These are phyloP conservation scores for Microsporum canis DNA, from an alignment of 2,329 filamentous ascomycete genomes.

Conservation along the genomic window DNA sequence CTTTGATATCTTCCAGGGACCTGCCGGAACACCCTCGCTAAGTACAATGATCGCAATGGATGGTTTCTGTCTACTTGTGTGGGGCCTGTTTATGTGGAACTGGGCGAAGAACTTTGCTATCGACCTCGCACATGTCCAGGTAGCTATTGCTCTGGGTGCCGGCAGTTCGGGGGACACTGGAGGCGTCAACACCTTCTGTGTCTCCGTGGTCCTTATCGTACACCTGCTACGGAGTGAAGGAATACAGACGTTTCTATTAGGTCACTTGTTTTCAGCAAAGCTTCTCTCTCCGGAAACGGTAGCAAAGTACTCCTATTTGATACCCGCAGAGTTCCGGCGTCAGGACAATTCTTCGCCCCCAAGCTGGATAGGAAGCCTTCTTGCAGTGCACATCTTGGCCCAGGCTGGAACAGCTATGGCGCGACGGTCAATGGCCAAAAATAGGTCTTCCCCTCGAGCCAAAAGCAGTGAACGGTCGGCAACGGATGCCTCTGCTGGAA, in stretches of 20 bases:
- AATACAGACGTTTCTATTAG: conserved; percentile 40
- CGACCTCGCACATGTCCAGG: conserved; percentile 84
- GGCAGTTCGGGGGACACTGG: conserved; percentile 47
- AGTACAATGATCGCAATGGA: conserved; percentile 78
- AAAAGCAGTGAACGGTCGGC: conserved; percentile 35
- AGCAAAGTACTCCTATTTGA: conserved; percentile 32
- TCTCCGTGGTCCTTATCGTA: conserved; percentile 36
- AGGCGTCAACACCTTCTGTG: conserved; percentile 36
- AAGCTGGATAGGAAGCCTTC: conserved; percentile 37
- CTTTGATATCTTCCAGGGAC: conserved; percentile 82
- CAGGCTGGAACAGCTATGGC: conserved; percentile 40
- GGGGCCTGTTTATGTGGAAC: conserved; percentile 70
- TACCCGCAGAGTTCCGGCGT: conserved; percentile 35
- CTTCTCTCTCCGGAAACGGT: conserved; percentile 34
- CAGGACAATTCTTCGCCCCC: conserved; percentile 32
- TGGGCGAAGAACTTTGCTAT: conserved; percentile 79
- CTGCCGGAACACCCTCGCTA: conserved; percentile 72
- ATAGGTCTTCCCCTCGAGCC: conserved; percentile 31
- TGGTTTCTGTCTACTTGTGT: conserved; percentile 67
- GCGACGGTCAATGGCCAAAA: conserved; percentile 36
- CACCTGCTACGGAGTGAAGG: conserved; percentile 37
- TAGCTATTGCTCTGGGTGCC: conserved; percentile 79
- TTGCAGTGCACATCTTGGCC: conserved; percentile 39
- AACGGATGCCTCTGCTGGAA: conserved; percentile 36
- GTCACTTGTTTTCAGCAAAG: conserved; percentile 35